Evolutionary conservation across 306 rosid species (phyloP).

Genomic region (Acacia acuminata): DNA sequence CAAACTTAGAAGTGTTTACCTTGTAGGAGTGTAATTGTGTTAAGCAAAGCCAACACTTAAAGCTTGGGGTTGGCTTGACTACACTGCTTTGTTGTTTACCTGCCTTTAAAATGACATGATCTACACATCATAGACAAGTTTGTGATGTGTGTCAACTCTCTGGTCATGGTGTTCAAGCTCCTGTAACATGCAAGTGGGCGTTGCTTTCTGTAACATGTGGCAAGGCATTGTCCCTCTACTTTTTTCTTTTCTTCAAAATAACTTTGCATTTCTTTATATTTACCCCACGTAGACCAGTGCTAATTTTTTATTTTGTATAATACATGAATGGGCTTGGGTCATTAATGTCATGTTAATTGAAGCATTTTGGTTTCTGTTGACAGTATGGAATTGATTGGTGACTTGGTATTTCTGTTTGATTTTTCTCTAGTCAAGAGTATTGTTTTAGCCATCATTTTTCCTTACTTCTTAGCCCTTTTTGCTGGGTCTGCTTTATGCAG

Average conservation of each 20-base stretch:
- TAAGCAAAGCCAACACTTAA: background rate
- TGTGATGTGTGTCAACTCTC: conserved; percentile 4
- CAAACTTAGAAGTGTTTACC: background rate
- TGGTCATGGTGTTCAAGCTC: background rate
- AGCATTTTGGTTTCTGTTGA: conserved; percentile 25
- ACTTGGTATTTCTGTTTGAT: conserved; percentile 21
- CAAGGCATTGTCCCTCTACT: background rate
- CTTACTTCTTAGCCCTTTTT: conserved; percentile 11
- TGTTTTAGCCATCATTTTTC: conserved; percentile 10
- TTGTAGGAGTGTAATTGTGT: background rate
- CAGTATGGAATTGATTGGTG: conserved; percentile 3
- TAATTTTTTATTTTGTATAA: background rate
- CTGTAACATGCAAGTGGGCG: background rate
- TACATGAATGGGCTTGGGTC: conserved; percentile 8
- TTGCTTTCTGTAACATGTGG: background rate
- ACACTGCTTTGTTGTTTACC: background rate
- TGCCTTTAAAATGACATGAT: background rate
- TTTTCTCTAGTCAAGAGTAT: background rate
- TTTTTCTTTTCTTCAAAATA: conserved; percentile 8
- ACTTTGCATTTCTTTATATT: background rate
- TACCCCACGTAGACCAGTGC: background rate
- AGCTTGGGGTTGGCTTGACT: conserved; percentile 4
- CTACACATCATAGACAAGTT: background rate
- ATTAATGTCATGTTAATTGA: background rate
- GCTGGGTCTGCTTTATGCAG: conserved; percentile 48